A percentile compares a stretch with the other conserved stretches of the same genome.
Evolutionary conservation across 805 yeast species (phyloP).

Genomic region (Kodamaea restingae): DNA sequence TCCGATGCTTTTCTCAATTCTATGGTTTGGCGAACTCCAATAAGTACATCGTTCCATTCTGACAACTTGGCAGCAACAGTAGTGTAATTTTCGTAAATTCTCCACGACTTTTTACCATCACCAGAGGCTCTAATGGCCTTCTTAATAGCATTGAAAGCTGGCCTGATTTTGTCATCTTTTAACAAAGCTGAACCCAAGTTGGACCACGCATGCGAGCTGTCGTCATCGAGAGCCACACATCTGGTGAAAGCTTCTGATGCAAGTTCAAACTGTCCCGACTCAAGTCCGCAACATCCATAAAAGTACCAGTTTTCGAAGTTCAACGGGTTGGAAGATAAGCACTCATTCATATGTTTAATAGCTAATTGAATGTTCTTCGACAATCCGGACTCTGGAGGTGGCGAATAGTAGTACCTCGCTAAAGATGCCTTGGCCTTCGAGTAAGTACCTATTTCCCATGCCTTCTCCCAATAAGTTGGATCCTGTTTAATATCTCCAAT

Average conservation of each 20-base stretch:
- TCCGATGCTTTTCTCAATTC: conserved; percentile 50
- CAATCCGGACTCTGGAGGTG: conserved; percentile 53
- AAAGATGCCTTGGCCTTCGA: conserved; percentile 83
- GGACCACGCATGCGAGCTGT: conserved; percentile 83
- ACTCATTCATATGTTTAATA: conserved; percentile 67
- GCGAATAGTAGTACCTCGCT: conserved; percentile 65
- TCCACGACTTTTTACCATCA: conserved; percentile 71
- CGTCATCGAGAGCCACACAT: conserved; percentile 81
- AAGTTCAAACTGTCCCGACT: conserved; percentile 59
- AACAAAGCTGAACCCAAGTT: conserved; percentile 81
- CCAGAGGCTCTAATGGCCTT: conserved; percentile 71
- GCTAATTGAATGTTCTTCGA: conserved; percentile 50
- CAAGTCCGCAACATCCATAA: conserved; percentile 88
- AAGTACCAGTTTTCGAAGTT: conserved; percentile 83
- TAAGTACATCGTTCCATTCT: conserved; percentile 86
- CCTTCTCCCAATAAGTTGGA: conserved; percentile 71
- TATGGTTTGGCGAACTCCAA: conserved; percentile 65
- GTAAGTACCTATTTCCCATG: conserved; percentile 84
- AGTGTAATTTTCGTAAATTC: conserved; percentile 84
- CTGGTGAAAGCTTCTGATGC: conserved; percentile 92
- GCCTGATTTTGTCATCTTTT: conserved; percentile 57
- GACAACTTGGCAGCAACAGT: conserved; percentile 74
- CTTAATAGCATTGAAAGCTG: conserved; percentile 81
- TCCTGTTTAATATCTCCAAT: conserved; percentile 82
- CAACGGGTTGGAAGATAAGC: conserved; percentile 68